phyloP scores from a whole-genome alignment of 2,329 filamentous ascomycete species.

The Sclerotinia minor region DNA sequence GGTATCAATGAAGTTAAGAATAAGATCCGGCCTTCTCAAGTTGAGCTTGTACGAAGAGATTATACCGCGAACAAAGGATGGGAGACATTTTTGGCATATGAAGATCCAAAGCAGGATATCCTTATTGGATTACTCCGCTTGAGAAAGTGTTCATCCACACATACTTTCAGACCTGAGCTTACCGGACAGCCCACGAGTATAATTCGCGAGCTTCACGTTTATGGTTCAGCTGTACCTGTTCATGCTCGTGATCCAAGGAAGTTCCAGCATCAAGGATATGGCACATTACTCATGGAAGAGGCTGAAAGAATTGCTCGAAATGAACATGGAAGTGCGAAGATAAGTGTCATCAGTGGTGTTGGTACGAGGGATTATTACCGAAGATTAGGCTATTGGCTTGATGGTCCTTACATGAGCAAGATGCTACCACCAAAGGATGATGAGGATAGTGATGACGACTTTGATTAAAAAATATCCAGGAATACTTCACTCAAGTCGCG shows the following conservation, averaged over 20 bases:
- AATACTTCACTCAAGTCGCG: not conserved
- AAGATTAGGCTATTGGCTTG: constrained; percentile 88
- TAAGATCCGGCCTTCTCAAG: constrained; percentile 94
- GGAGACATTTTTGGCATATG: constrained; percentile 98
- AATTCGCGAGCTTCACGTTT: constrained; percentile 93
- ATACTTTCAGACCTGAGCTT: constrained; percentile 90
- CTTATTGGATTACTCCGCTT: constrained; percentile 86
- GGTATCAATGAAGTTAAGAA: constrained; percentile 99
- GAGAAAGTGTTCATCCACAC: constrained; percentile 85
- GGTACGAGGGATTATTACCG: constrained; percentile 94
- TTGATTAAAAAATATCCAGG: constrained; percentile 10
- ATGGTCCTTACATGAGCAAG: constrained; percentile 57
- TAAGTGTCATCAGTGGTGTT: constrained; percentile 96
- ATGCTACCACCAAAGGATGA: constrained; percentile 37
- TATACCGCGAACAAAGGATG: constrained; percentile 95
- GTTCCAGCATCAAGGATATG: constrained; percentile 98
- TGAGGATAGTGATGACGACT: constrained; percentile 40
- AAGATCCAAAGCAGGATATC: constrained; percentile 98
- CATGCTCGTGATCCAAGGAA: constrained; percentile 93
- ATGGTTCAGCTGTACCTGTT: constrained; percentile 94
- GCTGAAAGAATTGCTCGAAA: constrained; percentile 92
- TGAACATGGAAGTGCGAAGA: constrained; percentile 91
- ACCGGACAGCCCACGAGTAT: constrained; percentile 84
- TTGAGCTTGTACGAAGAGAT: constrained; percentile 91
- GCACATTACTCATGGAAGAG: constrained; percentile 95